phyloP scores from a whole-genome alignment of 139 green algal species.

The Micractinium sp. region DNA sequence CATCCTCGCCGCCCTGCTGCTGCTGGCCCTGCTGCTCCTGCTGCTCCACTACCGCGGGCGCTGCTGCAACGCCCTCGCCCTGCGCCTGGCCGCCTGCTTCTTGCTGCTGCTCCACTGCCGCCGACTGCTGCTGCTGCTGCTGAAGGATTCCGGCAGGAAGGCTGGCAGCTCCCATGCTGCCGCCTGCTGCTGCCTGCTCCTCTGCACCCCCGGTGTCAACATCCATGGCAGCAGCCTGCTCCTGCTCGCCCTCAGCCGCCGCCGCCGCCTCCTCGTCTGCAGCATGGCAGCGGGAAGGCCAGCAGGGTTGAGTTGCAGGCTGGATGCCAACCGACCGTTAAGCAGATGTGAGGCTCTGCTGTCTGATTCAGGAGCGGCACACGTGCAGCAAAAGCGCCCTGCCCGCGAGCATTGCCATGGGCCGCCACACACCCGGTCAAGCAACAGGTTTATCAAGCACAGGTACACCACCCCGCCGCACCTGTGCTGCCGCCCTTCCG shows the following conservation, averaged over 20 bases:
- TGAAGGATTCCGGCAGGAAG: background rate
- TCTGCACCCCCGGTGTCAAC: background rate
- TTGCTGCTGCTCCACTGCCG: background rate
- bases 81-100: background rate
- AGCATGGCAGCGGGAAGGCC: background rate
- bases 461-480: background rate
- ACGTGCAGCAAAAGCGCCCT: background rate
- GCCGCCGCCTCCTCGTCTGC: background rate
- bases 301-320: background rate
- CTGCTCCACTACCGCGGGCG: background rate
- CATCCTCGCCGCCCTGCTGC: background rate
- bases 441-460: no score
- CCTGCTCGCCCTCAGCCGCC: background rate
- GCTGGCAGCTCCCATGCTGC: background rate
- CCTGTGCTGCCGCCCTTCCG: slow-evolving; percentile 11
- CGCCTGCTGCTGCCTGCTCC: background rate
- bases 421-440: no score
- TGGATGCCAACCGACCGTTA: background rate
- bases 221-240: background rate
- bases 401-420: background rate
- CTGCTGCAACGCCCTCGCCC: background rate
- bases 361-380: no score
- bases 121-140: slow-evolving; percentile 14
- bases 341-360: background rate
- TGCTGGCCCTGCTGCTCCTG: slow-evolving; percentile 12